These are phyloP conservation scores for Lolium perenne DNA, from an alignment of 176 grass and related monocot genomes.

Conservation along the genomic window DNA sequence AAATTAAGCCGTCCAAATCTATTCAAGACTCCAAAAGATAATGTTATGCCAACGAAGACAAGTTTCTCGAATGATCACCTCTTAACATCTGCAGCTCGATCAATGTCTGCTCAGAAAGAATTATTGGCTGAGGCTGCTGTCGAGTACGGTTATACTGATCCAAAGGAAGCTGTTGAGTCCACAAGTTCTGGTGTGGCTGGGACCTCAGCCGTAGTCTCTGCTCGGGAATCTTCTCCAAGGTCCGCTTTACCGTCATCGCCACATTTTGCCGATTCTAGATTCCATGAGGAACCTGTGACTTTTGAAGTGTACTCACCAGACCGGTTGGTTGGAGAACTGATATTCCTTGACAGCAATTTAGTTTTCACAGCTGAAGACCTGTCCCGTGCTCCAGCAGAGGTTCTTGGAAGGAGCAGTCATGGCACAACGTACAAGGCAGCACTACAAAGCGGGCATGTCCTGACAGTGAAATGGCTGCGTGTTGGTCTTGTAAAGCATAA, in stretches of 20 bases:
- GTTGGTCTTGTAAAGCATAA: constrained; percentile 87
- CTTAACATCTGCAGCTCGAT: constrained; percentile 69
- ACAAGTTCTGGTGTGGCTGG: constrained; percentile 51
- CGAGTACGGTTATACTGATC: constrained; percentile 70
- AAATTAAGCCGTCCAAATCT: constrained; percentile 59
- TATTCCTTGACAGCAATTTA: constrained; percentile 73
- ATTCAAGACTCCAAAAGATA: constrained; percentile 70
- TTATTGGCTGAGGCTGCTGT: constrained; percentile 71
- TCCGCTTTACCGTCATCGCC: constrained; percentile 51
- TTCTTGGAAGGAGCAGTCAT: constrained; percentile 93
- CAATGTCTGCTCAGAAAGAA: constrained; percentile 88
- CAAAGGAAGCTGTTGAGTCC: constrained; percentile 56
- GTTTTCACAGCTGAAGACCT: constrained; percentile 93
- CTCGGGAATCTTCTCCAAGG: constrained; percentile 50
- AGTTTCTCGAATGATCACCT: constrained; percentile 96
- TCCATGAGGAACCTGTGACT: constrained; percentile 61
- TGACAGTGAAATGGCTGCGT: constrained; percentile 94
- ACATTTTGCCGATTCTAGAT: constrained; percentile 55
- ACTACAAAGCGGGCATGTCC: constrained; percentile 68
- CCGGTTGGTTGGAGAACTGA: constrained; percentile 79
- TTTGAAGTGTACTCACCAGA: constrained; percentile 93
- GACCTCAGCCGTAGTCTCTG: constrained; percentile 45
- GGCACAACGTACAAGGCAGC: constrained; percentile 86
- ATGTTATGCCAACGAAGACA: constrained; percentile 75
- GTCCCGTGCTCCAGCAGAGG: constrained; percentile 84